phyloP scores from a whole-genome alignment of 257 asterid species.

The Solanum okadae region DNA sequence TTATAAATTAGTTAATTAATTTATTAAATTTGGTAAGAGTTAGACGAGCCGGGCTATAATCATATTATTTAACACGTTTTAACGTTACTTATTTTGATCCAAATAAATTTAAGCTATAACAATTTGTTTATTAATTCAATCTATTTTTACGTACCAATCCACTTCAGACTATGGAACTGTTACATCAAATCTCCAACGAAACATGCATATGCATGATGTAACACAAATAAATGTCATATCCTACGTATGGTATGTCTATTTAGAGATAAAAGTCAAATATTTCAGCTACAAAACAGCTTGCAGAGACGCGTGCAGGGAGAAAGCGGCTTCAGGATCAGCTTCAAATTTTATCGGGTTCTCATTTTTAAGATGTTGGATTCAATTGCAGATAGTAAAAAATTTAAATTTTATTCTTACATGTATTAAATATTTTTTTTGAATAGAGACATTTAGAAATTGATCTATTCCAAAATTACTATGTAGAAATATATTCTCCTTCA shows the following conservation, averaged over 20 bases:
- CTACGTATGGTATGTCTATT: not conserved
- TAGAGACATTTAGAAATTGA: not conserved
- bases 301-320: not conserved
- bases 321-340: not conserved
- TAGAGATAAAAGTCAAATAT: conserved; percentile 13
- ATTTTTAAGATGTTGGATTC: not conserved
- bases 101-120: not conserved
- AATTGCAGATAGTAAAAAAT: no score
- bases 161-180: not conserved
- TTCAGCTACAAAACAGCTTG: conserved; percentile 1
- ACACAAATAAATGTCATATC: not conserved
- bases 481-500: not conserved
- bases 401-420: no score
- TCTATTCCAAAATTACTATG: no score
- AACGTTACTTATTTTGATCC: no score
- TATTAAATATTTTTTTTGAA: not conserved
- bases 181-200: no score
- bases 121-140: not conserved
- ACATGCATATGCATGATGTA: not conserved
- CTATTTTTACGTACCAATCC: not conserved
- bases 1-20: no score
- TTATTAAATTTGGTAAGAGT: not conserved
- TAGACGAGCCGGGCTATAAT: no score
- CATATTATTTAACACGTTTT: no score
- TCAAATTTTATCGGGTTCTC: not conserved